Conservation (phyloP, 1,284 basidiomycete genomes). For the Farysia itapuensis region DNA sequence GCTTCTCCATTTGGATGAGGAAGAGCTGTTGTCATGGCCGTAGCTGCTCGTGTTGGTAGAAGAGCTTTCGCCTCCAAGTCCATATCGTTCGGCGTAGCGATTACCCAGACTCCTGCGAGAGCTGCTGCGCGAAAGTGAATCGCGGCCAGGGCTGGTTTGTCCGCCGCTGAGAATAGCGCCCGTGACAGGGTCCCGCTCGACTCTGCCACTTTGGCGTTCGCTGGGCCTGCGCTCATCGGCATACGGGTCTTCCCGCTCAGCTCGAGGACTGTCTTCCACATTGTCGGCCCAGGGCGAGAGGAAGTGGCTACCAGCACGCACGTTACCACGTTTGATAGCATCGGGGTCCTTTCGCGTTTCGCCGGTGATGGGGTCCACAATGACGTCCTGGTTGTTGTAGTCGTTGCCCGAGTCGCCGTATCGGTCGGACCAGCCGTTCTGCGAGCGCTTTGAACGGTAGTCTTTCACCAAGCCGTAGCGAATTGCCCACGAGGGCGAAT, state of each 20-base stretch:
- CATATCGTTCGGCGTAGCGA: slow-evolving; percentile 39
- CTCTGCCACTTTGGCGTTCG: slow-evolving; percentile 13
- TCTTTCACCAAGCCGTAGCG: slow-evolving; percentile 41
- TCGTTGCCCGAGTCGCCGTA: slow-evolving; percentile 28
- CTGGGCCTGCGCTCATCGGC: slow-evolving; percentile 29
- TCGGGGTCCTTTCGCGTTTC: slow-evolving; percentile 34
- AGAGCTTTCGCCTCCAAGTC: slow-evolving; percentile 24
- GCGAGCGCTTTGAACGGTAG: slow-evolving; percentile 35
- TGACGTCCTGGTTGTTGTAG: slow-evolving; percentile 30
- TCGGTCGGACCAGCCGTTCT: slow-evolving; percentile 39
- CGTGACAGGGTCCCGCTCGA: slow-evolving; percentile 32
- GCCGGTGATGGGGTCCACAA: slow-evolving; percentile 41
- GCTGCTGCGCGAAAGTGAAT: slow-evolving; percentile 25
- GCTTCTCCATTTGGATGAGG: slow-evolving; percentile 21
- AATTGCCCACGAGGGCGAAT: slow-evolving; percentile 92
- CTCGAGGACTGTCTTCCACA: slow-evolving; percentile 31
- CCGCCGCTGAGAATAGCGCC: slow-evolving; percentile 31
- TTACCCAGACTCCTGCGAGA: slow-evolving; percentile 35
- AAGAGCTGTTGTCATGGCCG: slow-evolving; percentile 7
- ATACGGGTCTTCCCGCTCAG: slow-evolving; percentile 35
- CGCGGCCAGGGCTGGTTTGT: slow-evolving; percentile 3
- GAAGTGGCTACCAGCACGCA: slow-evolving; percentile 21
- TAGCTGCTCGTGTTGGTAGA: slow-evolving; percentile 36
- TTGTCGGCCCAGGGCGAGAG: slow-evolving; percentile 41
- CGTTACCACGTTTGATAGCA: slow-evolving; percentile 18